A percentile compares a stretch with the other conserved stretches of the same genome.
phyloP scores from a whole-genome alignment of 768 basidiomycete species.

The Boletus fagicola region DNA sequence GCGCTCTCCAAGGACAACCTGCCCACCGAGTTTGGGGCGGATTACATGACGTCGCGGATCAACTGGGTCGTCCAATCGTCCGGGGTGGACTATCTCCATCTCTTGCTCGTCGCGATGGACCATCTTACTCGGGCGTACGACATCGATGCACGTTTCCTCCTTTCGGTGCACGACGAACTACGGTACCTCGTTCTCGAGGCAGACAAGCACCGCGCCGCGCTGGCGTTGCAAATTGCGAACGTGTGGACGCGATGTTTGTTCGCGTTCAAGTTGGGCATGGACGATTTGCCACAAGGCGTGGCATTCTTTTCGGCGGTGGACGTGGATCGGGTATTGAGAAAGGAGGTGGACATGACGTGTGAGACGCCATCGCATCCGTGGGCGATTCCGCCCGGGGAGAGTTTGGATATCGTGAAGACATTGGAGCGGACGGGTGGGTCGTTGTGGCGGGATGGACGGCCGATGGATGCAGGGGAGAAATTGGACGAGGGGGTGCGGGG shows the following conservation, averaged over 20 bases:
- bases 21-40: slow-evolving; percentile 72
- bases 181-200: slow-evolving; percentile 88
- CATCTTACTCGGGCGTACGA: slow-evolving; percentile 76
- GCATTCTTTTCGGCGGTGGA: slow-evolving; percentile 98
- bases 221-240: slow-evolving; percentile 94
- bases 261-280: slow-evolving; percentile 91
- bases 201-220: slow-evolving; percentile 85
- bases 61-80: slow-evolving; percentile 99
- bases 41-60: slow-evolving; percentile 94
- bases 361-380: slow-evolving; percentile 88
- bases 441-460: slow-evolving; percentile 54
- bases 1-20: slow-evolving; percentile 91
- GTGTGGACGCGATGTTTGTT: slow-evolving; percentile 93
- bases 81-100: slow-evolving; percentile 96
- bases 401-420: slow-evolving; percentile 64
- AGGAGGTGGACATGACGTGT: slow-evolving; percentile 96
- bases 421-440: slow-evolving; percentile 73
- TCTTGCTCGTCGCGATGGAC: slow-evolving; percentile 94
- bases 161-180: slow-evolving; percentile 96
- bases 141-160: slow-evolving; percentile 89
- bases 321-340: slow-evolving; percentile 84
- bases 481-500: slow-evolving; percentile 35
- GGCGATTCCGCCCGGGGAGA: slow-evolving; percentile 86
- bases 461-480: slow-evolving; percentile 41
- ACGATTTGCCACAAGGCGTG: slow-evolving; percentile 91